Percentiles rank a stretch among this genome's conserved stretches.
Evolutionary conservation across 306 rosid species (phyloP).

Genomic region (Canavalia ensiformis): DNA sequence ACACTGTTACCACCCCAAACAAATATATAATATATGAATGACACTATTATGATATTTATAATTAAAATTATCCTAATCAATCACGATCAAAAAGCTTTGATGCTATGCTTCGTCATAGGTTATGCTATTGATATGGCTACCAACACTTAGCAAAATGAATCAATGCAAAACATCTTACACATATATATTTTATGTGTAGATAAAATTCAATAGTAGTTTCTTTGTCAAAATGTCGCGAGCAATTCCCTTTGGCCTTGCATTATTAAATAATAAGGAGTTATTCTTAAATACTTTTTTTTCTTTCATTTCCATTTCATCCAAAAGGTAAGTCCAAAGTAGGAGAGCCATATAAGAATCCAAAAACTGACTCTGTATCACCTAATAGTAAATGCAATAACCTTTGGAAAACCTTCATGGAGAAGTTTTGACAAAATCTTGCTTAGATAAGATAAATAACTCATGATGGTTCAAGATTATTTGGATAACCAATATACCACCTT

Average conservation of each 20-base stretch:
- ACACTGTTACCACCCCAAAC: too few species aligned
- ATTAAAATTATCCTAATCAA: too few species aligned
- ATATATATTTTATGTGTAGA: slow-evolving; percentile 86
- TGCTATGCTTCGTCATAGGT: not conserved
- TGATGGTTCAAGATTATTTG: slow-evolving; percentile 91
- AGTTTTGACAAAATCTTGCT: slow-evolving; percentile 87
- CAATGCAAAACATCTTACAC: slow-evolving; percentile 65
- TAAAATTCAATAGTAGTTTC: slow-evolving; percentile 88
- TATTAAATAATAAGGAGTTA: slow-evolving; percentile 39
- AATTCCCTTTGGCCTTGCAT: slow-evolving; percentile 71
- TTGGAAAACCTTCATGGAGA: slow-evolving; percentile 89
- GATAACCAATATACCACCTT: slow-evolving; percentile 89
- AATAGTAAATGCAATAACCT: slow-evolving; percentile 87
- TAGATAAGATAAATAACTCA: slow-evolving; percentile 83
- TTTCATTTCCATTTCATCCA: slow-evolving; percentile 21
- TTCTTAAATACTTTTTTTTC: slow-evolving; percentile 1
- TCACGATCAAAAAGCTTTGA: too few species aligned
- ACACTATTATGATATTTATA: too few species aligned
- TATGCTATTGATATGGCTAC: slow-evolving; percentile 12
- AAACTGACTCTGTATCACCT: slow-evolving; percentile 57
- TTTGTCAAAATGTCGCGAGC: slow-evolving; percentile 79
- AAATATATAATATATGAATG: too few species aligned
- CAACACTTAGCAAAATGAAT: slow-evolving; percentile 3
- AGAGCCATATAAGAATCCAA: slow-evolving; percentile 32
- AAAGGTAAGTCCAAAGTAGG: slow-evolving; percentile 31